phyloP scores from a whole-genome alignment of 2,329 filamentous ascomycete genomes.

The Teratosphaeria destructans region DNA sequence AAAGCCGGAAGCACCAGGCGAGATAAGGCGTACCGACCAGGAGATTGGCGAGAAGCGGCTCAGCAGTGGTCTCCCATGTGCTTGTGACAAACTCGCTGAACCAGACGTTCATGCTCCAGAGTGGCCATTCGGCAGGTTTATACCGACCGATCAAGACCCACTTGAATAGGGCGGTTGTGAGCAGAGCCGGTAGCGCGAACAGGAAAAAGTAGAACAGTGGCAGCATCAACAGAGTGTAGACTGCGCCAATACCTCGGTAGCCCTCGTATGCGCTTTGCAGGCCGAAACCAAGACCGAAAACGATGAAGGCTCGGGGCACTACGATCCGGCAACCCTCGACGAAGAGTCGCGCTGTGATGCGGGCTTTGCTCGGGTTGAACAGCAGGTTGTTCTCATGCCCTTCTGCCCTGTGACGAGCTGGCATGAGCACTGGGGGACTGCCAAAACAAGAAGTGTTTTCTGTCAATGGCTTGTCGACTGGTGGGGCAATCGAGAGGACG shows the following conservation, averaged over 20 bases:
- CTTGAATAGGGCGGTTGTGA: conserved; percentile 11
- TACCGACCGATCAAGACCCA: conserved; percentile 16
- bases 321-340: conserved; percentile 17
- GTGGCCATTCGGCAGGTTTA: conserved; percentile 15
- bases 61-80: not conserved
- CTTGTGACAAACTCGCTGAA: not conserved
- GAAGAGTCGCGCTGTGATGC: conserved; percentile 13
- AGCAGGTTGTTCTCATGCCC: conserved; percentile 14
- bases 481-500: not conserved
- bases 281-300: conserved; percentile 15
- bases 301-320: conserved; percentile 16
- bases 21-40: conserved; percentile 16
- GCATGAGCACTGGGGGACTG: conserved; percentile 14
- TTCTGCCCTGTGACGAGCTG: conserved; percentile 14
- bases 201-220: conserved; percentile 16
- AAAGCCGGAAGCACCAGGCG: conserved; percentile 14
- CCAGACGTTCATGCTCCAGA: conserved; percentile 8
- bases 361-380: conserved; percentile 11
- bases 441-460: not conserved
- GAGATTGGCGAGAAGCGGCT: not conserved
- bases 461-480: not conserved
- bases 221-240: conserved; percentile 16
- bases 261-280: conserved; percentile 12
- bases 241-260: conserved; percentile 14
- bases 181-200: conserved; percentile 13